Percentiles rank a stretch among this genome's conserved stretches.
These are phyloP conservation scores for Cladosporium sp. DNA, from an alignment of 2,329 filamentous ascomycete species.

Conservation along the genomic window DNA sequence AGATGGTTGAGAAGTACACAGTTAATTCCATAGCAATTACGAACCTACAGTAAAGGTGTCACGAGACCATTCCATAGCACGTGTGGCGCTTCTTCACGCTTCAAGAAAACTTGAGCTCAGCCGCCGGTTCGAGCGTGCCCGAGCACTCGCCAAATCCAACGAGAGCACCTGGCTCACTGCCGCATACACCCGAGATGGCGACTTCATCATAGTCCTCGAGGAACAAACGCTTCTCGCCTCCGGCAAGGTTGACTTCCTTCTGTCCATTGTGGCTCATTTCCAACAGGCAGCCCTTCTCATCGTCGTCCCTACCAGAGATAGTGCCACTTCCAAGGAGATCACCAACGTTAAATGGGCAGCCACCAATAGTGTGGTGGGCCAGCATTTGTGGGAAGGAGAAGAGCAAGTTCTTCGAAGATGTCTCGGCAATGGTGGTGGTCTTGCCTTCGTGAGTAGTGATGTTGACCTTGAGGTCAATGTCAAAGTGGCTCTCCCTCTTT, in stretches of 20 bases:
- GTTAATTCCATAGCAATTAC: neutral
- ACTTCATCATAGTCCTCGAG: constrained; percentile 71
- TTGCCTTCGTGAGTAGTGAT: constrained; percentile 47
- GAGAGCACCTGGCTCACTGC: constrained; percentile 56
- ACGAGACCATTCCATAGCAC: neutral
- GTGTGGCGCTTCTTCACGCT: neutral
- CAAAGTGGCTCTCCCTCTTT: constrained; percentile 56
- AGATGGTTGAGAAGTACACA: neutral
- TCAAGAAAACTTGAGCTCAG: constrained; percentile 17
- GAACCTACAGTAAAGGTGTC: constrained; percentile 1
- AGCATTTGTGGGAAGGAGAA: constrained; percentile 83
- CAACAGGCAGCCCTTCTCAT: constrained; percentile 63
- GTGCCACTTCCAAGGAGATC: constrained; percentile 76
- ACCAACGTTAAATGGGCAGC: constrained; percentile 68
- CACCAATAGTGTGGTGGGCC: constrained; percentile 71
- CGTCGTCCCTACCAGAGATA: constrained; percentile 61
- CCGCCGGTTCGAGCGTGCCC: constrained; percentile 56
- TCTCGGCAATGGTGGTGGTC: constrained; percentile 50
- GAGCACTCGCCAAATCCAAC: constrained; percentile 74
- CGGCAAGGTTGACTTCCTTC: constrained; percentile 55
- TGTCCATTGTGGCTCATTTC: constrained; percentile 71
- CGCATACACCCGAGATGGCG: constrained; percentile 62
- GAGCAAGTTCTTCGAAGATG: constrained; percentile 64
- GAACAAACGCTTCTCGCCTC: constrained; percentile 66
- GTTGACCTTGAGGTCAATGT: constrained; percentile 66